Percentiles rank a stretch among this genome's conserved stretches.
Evolutionary conservation across 305 asterid genomes (phyloP).

Genomic region (Rubia peregrina): DNA sequence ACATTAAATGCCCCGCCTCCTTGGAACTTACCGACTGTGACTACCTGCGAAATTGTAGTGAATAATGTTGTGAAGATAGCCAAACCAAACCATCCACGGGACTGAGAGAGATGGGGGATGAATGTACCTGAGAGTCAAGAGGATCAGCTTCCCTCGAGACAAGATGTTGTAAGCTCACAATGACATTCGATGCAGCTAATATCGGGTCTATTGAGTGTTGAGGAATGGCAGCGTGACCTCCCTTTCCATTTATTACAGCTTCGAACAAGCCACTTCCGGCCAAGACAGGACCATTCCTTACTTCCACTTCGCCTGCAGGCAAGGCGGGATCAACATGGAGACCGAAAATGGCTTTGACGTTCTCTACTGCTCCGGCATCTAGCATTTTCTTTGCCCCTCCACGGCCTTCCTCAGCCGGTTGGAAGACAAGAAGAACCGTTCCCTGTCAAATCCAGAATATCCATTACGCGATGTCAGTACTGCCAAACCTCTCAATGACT

Average conservation of each 20-base stretch:
- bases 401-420: constrained; percentile 97
- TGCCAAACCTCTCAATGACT: not conserved
- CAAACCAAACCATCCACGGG: not conserved
- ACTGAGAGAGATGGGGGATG: constrained; percentile 7
- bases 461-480: not conserved
- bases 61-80: not conserved
- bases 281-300: constrained; percentile 65
- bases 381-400: constrained; percentile 86
- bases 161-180: constrained; percentile 85
- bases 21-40: constrained; percentile 73
- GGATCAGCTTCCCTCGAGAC: constrained; percentile 94
- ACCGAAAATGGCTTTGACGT: constrained; percentile 78
- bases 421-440: constrained; percentile 79
- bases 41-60: constrained; percentile 40
- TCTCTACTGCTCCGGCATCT: constrained; percentile 67
- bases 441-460: constrained; percentile 41
- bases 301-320: constrained; percentile 48
- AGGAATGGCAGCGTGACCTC: constrained; percentile 98
- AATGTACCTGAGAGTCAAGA: constrained; percentile 75
- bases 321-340: constrained; percentile 38
- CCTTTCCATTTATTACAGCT: constrained; percentile 82
- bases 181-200: constrained; percentile 79
- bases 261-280: constrained; percentile 88
- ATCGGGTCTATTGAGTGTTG: constrained; percentile 90
- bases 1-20: constrained; percentile 94